Percentiles rank a stretch among this genome's conserved stretches.
phyloP scores from a whole-genome alignment of 306 rosid species.

The Arachis hypogaea region DNA sequence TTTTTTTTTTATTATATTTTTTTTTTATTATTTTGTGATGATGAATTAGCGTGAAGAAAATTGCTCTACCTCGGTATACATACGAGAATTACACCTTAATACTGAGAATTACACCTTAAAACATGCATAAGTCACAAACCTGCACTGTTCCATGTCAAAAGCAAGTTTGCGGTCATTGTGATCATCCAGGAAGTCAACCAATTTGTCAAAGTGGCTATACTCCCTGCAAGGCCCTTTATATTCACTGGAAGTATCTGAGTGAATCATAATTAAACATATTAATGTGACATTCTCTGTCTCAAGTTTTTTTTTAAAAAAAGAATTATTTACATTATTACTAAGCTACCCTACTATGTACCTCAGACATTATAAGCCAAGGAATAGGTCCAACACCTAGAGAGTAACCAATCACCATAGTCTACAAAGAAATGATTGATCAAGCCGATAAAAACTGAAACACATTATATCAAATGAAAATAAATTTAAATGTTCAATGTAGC shows the following conservation, averaged over 20 bases:
- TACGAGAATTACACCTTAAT: no score
- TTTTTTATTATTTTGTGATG: no score
- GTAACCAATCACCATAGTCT: constrained; percentile 67
- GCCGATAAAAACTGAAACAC: constrained; percentile 6
- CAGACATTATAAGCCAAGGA: constrained; percentile 94
- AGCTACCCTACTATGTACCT: constrained; percentile 50
- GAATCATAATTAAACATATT: constrained; percentile 27
- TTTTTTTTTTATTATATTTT: no score
- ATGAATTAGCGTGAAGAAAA: no score
- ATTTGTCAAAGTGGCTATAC: constrained; percentile 70
- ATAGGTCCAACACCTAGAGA: constrained; percentile 87
- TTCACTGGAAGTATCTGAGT: constrained; percentile 74
- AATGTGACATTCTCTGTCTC: not conserved
- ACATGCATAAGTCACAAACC: constrained; percentile 40
- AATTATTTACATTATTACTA: no score
- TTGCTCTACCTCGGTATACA: no score
- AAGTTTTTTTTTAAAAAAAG: not conserved
- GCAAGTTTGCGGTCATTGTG: constrained; percentile 85
- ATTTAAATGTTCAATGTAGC: not conserved
- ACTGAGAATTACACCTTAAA: no score
- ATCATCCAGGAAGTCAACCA: constrained; percentile 61
- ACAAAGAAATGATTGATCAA: constrained; percentile 34
- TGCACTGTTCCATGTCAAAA: constrained; percentile 74
- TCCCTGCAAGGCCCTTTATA: constrained; percentile 87
- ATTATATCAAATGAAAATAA: not conserved